Percentiles rank a stretch among this genome's conserved stretches.
These are phyloP conservation scores for Bullera alba DNA, from an alignment of 768 basidiomycete species.

Conservation along the genomic window DNA sequence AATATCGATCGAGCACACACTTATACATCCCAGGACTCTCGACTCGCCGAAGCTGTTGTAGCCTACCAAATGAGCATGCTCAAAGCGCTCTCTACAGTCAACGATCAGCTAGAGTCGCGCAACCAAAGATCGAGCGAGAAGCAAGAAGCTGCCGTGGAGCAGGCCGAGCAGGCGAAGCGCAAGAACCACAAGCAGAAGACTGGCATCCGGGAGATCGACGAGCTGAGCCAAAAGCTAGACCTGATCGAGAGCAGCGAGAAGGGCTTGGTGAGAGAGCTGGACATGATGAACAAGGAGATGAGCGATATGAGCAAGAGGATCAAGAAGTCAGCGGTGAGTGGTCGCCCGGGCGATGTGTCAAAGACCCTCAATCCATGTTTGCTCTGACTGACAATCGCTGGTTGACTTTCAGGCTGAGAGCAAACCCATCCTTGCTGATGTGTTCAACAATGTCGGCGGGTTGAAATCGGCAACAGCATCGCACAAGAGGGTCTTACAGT, in stretches of 20 bases:
- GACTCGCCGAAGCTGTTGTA: conserved; percentile 41
- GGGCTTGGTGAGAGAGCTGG: background rate
- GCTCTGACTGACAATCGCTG: background rate
- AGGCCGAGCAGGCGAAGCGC: background rate
- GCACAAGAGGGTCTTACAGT: too few relatives aligned
- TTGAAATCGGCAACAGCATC: background rate
- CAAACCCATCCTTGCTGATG: background rate
- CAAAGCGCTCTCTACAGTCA: conserved; percentile 29
- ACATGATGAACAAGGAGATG: background rate
- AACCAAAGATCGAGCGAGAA: background rate
- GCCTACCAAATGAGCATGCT: conserved; percentile 43
- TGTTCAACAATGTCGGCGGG: background rate
- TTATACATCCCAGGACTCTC: conserved; percentile 24
- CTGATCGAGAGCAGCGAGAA: background rate
- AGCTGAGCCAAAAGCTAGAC: background rate
- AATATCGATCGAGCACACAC: background rate
- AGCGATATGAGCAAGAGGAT: background rate
- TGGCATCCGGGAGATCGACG: background rate
- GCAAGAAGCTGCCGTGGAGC: background rate
- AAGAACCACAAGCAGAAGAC: background rate
- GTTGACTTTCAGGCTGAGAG: background rate
- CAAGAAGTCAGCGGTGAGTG: background rate
- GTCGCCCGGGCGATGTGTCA: too few relatives aligned
- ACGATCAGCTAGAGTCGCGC: conserved; percentile 23
- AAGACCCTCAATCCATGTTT: background rate